Conservation (phyloP, 2,329 filamentous ascomycete species). For the Phialophora expanda region DNA sequence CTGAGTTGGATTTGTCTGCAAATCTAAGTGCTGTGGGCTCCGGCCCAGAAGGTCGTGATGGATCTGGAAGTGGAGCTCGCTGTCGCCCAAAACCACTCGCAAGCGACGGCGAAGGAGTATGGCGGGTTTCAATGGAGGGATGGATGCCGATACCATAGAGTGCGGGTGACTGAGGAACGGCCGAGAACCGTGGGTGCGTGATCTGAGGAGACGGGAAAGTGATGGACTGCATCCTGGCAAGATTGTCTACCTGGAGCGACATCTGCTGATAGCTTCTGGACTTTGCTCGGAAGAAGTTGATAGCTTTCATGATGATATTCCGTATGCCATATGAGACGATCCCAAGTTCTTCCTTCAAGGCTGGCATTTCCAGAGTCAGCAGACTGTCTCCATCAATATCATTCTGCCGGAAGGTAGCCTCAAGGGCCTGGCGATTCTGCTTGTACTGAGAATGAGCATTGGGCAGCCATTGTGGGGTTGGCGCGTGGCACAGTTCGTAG, state of each 20-base stretch:
- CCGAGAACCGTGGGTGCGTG: constrained; percentile 22
- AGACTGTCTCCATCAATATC: constrained; percentile 70
- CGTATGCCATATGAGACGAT: constrained; percentile 65
- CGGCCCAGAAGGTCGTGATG: neutral
- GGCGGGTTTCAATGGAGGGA: constrained; percentile 17
- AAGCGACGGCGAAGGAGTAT: constrained; percentile 18
- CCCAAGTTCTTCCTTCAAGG: constrained; percentile 61
- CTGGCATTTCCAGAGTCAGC: constrained; percentile 57
- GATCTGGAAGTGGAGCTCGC: constrained; percentile 2
- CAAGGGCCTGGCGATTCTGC: constrained; percentile 61
- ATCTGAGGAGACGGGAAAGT: constrained; percentile 21
- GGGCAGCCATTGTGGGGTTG: constrained; percentile 52
- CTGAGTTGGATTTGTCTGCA: constrained; percentile 1
- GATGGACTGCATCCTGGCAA: constrained; percentile 26
- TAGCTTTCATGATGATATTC: constrained; percentile 61
- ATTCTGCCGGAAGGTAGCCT: constrained; percentile 62
- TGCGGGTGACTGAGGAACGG: constrained; percentile 20
- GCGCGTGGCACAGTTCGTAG: constrained; percentile 64
- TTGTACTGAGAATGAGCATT: constrained; percentile 38
- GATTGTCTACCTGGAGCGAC: constrained; percentile 20
- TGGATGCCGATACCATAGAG: constrained; percentile 19
- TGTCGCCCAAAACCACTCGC: constrained; percentile 9
- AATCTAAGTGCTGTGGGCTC: neutral
- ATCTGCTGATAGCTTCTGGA: constrained; percentile 57
- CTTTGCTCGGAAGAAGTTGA: constrained; percentile 59